Percentiles rank a stretch among this genome's conserved stretches.
These are phyloP conservation scores for Saccharomycopsis microspora DNA, from an alignment of 805 yeast genomes.

Conservation along the genomic window DNA sequence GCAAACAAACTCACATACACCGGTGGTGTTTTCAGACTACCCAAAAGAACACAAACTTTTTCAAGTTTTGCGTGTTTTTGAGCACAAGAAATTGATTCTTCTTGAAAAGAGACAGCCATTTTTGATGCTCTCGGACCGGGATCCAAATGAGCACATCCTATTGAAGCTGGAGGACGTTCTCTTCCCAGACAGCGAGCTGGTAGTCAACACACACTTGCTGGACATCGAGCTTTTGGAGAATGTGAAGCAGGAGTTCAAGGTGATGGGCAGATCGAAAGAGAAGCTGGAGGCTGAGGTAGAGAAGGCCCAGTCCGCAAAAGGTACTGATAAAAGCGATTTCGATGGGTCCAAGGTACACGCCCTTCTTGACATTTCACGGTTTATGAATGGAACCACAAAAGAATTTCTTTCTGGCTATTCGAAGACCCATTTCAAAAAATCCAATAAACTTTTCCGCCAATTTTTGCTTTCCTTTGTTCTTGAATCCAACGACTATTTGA, in stretches of 20 bases:
- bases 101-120: conserved; percentile 11
- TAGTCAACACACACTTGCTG: conserved; percentile 22
- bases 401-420: neutral
- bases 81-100: conserved; percentile 14
- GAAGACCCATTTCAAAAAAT: conserved; percentile 2
- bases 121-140: conserved; percentile 5
- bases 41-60: conserved; percentile 20
- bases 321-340: conserved; percentile 7
- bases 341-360: conserved; percentile 3
- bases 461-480: conserved; percentile 13
- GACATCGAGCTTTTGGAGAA: conserved; percentile 25
- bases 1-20: conserved; percentile 1
- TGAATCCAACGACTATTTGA: conserved; percentile 10
- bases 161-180: conserved; percentile 22
- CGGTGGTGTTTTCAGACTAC: conserved; percentile 10
- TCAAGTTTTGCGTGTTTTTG: conserved; percentile 19
- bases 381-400: neutral
- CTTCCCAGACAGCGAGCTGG: conserved; percentile 27
- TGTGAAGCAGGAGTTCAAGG: conserved; percentile 19
- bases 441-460: conserved; percentile 9
- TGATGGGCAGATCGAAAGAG: neutral
- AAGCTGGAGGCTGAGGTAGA: neutral
- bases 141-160: neutral
- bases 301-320: conserved; percentile 1
- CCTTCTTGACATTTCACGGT: neutral